A percentile compares a stretch with the other conserved stretches of the same genome.
Conservation (phyloP, 495 filamentous ascomycete species). For the Neurospora intermedia region DNA sequence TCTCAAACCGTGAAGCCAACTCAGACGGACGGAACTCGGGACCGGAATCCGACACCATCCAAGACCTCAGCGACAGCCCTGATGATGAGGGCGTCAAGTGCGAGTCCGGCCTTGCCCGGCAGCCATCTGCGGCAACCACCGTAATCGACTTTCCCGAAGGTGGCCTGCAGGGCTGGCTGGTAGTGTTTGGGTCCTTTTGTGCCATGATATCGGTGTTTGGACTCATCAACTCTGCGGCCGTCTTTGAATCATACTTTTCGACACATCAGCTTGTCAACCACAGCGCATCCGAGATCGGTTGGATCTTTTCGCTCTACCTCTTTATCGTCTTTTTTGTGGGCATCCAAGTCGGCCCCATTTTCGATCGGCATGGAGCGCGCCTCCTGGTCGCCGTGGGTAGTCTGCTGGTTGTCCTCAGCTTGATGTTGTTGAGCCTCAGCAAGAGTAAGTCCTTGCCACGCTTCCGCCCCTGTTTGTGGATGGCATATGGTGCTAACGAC, state of each 20-base stretch:
- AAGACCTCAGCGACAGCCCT: background rate
- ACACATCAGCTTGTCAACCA: constrained; percentile 47
- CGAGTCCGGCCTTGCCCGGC: background rate
- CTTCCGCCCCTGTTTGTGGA: background rate
- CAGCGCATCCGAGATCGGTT: constrained; percentile 47
- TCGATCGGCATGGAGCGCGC: constrained; percentile 50
- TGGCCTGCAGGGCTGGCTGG: constrained; percentile 49
- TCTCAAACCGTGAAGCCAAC: background rate
- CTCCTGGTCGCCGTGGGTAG: constrained; percentile 42
- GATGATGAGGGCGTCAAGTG: background rate
- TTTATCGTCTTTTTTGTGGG: constrained; percentile 55
- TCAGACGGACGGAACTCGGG: background rate
- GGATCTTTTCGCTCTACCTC: constrained; percentile 53
- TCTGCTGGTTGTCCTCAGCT: constrained; percentile 37
- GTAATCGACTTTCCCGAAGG: constrained; percentile 46
- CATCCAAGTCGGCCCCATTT: constrained; percentile 57
- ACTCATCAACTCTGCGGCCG: constrained; percentile 51
- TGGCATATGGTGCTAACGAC: constrained; percentile 1
- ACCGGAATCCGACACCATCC: background rate
- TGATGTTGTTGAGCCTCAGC: constrained; percentile 44
- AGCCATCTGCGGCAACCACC: constrained; percentile 11
- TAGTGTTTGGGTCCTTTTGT: constrained; percentile 49
- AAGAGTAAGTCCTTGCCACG: constrained; percentile 17
- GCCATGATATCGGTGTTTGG: constrained; percentile 56
- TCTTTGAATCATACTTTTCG: constrained; percentile 53